Evolutionary conservation across 2,329 filamentous ascomycete species (phyloP), one percentile per base, ranked within the genome.

Genomic region (Apiospora rasikravindrae): DNA sequence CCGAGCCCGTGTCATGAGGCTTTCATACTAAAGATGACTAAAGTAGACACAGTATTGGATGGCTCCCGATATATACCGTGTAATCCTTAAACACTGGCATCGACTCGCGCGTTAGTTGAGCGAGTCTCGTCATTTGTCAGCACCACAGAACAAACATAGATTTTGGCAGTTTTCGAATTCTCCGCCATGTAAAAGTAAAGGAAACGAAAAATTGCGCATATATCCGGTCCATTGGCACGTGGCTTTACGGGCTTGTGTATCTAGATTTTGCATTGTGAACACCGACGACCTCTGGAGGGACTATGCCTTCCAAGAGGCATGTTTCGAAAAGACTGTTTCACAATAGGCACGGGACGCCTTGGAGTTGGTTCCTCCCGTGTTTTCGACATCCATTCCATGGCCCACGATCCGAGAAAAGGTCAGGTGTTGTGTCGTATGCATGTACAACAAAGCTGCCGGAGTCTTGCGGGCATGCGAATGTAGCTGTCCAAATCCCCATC

Each of bases 1-100:
- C 57, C 57, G 33, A 40, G n/a, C 33, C 51, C 24, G 57, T 64
- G 57, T 40, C 57, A 64, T 64, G 57, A 64, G 57, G 57, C 57
- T 40, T 64, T 33, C 33, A 40, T n/a, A 40, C 57, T 64, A 64
- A 24, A 40, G 57, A n/a, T 40, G 22, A 11, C 33, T 64, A 40
- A 33, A 40, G 57, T 64, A 40, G 19, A n/a, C 57, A 64, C 57
- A 64, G 57, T 64, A 64, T 40, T 19, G 33, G 6, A 8, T n/a
- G 8, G 19, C 19, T 37, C 7, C 29, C 53, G 13, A 37, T n/a
- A 37, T 61, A 22, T 61, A 37, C 53, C 22, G 53, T 61, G 53
- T 13, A 37, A 22, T 61, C 53, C 53, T 29, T 61, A 37, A 61
- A n/a, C 53, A 33, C 16, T 37, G 37, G 37, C 14, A n/a, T 40